These are phyloP conservation scores for Didymella pinodella DNA, from an alignment of 2,329 filamentous ascomycete species.

Conservation along the genomic window DNA sequence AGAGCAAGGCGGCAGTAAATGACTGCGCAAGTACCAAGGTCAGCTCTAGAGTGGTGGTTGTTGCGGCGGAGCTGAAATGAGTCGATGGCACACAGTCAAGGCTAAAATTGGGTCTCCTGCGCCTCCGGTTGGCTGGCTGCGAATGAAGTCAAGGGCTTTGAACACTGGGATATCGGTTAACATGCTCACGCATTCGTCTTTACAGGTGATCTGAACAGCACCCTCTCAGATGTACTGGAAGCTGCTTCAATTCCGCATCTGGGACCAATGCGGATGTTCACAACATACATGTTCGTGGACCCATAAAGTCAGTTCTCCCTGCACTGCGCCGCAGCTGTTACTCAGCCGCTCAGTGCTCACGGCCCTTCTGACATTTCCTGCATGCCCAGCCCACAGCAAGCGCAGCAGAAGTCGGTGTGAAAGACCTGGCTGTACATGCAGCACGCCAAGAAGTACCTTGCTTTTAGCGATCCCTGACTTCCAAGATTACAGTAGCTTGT, in stretches of 20 bases:
- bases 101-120: conserved; percentile 23
- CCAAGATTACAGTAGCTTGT: not conserved
- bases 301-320: not conserved
- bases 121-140: conserved; percentile 21
- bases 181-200: not conserved
- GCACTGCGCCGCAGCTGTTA: conserved; percentile 10
- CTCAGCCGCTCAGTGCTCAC: conserved; percentile 10
- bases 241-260: not conserved
- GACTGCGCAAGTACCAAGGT: conserved; percentile 10
- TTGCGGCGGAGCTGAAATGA: conserved; percentile 22
- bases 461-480: not conserved
- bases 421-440: not conserved
- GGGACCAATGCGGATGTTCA: too few species aligned
- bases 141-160: not conserved
- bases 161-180: not conserved
- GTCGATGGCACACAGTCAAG: conserved; percentile 17
- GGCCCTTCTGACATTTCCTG: not conserved
- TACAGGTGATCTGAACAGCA: not conserved
- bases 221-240: too few species aligned
- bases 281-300: not conserved
- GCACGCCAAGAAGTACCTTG: not conserved
- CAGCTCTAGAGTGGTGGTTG: conserved; percentile 17
- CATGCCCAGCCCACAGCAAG: not conserved
- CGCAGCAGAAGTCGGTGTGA: not conserved
- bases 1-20: conserved; percentile 9